These are phyloP conservation scores for Colletotrichum theobromicola DNA, from an alignment of 2,329 filamentous ascomycete species.

Conservation along the genomic window DNA sequence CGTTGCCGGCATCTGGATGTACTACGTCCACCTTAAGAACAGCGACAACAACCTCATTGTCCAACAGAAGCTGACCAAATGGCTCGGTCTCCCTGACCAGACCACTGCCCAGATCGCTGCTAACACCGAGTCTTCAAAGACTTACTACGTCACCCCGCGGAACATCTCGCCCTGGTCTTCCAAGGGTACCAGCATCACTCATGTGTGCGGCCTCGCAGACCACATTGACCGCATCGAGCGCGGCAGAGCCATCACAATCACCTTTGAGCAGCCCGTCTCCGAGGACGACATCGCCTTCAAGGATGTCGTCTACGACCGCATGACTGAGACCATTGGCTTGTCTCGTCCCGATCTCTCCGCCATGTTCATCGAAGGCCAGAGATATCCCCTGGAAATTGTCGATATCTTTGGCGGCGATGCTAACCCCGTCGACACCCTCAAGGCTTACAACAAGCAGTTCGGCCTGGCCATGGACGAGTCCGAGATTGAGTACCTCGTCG, in stretches of 20 bases:
- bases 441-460: constrained; percentile 82
- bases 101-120: constrained; percentile 53
- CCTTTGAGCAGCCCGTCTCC: constrained; percentile 56
- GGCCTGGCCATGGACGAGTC: constrained; percentile 86
- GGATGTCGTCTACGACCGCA: constrained; percentile 86
- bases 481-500: constrained; percentile 94
- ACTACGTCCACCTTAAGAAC: constrained; percentile 68
- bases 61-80: constrained; percentile 44
- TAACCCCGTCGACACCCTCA: constrained; percentile 73
- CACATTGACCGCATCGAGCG: constrained; percentile 82
- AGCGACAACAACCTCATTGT: constrained; percentile 45
- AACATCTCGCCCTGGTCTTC: constrained; percentile 98
- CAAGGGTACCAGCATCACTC: constrained; percentile 90
- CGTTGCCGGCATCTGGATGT: constrained; percentile 63
- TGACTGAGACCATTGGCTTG: constrained; percentile 84
- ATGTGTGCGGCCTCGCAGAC: constrained; percentile 82
- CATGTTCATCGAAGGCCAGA: constrained; percentile 78
- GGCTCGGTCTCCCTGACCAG: constrained; percentile 44
- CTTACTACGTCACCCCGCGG: constrained; percentile 75
- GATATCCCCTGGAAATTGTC: constrained; percentile 73
- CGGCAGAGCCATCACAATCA: constrained; percentile 77
- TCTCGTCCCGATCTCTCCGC: constrained; percentile 70
- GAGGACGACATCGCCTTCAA: constrained; percentile 59
- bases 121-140: constrained; percentile 39
- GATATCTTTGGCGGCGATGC: constrained; percentile 71